These are phyloP conservation scores for Cryptococcus sp. DNA, from an alignment of 1,284 basidiomycete genomes.

Conservation along the genomic window DNA sequence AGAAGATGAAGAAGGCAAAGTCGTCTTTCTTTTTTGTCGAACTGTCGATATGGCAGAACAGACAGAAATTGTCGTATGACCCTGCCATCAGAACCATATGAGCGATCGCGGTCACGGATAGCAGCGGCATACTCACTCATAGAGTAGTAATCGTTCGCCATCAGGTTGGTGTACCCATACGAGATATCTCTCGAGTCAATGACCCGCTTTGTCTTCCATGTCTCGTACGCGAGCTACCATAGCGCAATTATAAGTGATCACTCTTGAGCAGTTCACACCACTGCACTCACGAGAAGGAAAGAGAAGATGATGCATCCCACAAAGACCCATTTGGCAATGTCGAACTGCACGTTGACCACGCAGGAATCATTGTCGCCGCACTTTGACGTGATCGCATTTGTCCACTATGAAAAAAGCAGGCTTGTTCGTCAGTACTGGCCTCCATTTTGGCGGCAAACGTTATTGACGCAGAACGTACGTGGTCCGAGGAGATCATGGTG, in stretches of 20 bases:
- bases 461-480: constrained; percentile 39
- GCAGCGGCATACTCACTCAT: constrained; percentile 64
- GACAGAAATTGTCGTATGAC: constrained; percentile 95
- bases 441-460: not conserved
- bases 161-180: constrained; percentile 93
- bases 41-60: constrained; percentile 93
- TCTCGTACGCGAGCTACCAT: constrained; percentile 76
- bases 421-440: not conserved
- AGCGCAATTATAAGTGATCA: not conserved
- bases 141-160: constrained; percentile 94
- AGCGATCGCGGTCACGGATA: not conserved
- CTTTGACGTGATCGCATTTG: constrained; percentile 80
- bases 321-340: constrained; percentile 92
- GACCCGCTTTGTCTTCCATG: constrained; percentile 87
- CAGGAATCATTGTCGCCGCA: constrained; percentile 61
- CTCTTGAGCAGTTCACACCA: not conserved
- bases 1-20: constrained; percentile 98
- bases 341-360: constrained; percentile 85
- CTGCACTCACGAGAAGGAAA: constrained; percentile 74
- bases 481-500: constrained; percentile 88
- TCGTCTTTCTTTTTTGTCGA: constrained; percentile 96
- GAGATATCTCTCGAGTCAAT: constrained; percentile 93
- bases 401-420: constrained; percentile 61
- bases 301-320: constrained; percentile 97
- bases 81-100: constrained; percentile 56